phyloP scores from a whole-genome alignment of 2,329 filamentous ascomycete species.

The Fusarium napiforme region DNA sequence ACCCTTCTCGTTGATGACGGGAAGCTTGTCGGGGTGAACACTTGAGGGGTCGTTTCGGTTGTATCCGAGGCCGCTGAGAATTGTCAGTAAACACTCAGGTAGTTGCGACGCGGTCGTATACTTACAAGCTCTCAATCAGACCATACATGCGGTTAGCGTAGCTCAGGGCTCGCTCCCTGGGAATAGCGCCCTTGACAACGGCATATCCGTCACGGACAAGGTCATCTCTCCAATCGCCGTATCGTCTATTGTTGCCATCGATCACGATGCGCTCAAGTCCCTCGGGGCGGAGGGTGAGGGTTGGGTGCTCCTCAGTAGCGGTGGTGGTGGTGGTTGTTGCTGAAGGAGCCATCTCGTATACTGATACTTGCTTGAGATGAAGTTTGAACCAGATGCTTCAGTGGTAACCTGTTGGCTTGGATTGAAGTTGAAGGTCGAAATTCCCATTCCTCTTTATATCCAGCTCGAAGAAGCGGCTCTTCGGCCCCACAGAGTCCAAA shows the following conservation, averaged over 20 bases:
- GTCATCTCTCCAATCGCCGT: slow-evolving; percentile 41
- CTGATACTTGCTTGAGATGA: not conserved
- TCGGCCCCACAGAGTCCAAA: not conserved
- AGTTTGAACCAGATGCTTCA: not conserved
- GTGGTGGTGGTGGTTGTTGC: slow-evolving; percentile 12
- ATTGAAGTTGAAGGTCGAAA: not conserved
- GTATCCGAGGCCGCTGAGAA: slow-evolving; percentile 27
- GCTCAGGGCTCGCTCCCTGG: slow-evolving; percentile 34
- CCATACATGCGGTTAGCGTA: slow-evolving; percentile 42
- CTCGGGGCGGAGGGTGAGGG: slow-evolving; percentile 37
- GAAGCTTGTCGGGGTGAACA: slow-evolving; percentile 39
- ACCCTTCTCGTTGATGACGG: slow-evolving; percentile 55
- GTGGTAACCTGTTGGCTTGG: not conserved
- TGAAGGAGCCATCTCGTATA: slow-evolving; percentile 15
- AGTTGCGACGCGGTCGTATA: fast-evolving
- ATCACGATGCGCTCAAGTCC: slow-evolving; percentile 37
- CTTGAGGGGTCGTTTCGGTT: slow-evolving; percentile 32
- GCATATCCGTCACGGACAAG: slow-evolving; percentile 37
- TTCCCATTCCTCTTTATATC: slow-evolving; percentile 15
- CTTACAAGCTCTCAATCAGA: slow-evolving; percentile 39
- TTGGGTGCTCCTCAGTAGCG: slow-evolving; percentile 19
- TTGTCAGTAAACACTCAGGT: not conserved
- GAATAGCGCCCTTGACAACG: slow-evolving; percentile 36
- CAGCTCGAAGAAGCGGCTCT: not conserved
- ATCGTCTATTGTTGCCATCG: slow-evolving; percentile 31